Conservation (phyloP, 2,329 filamentous ascomycete species). For the Xylariaceae sp. region DNA sequence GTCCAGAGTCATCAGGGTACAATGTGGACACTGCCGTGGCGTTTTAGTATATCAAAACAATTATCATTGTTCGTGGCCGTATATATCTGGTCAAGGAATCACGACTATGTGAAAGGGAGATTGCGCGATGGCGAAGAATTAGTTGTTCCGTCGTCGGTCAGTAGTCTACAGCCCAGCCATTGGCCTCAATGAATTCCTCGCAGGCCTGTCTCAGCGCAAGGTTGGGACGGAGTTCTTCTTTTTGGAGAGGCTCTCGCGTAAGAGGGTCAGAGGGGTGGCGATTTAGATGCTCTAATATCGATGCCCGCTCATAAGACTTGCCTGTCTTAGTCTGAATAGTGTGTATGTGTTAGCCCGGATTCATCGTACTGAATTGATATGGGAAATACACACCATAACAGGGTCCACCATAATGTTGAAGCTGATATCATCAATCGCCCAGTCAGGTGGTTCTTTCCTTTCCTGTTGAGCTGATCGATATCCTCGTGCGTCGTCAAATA, state of each 20-base stretch:
- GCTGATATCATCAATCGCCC: conserved; percentile 71
- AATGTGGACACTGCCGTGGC: no score
- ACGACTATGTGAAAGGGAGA: no score
- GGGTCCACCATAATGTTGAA: conserved; percentile 73
- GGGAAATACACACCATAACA: conserved; percentile 43
- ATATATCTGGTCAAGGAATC: no score
- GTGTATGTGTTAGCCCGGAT: no score
- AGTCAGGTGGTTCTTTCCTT: conserved; percentile 65
- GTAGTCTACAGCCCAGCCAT: conserved; percentile 93
- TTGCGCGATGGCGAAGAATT: no score
- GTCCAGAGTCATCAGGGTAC: no score
- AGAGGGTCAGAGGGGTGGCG: conserved; percentile 73
- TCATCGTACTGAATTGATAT: conserved; percentile 4
- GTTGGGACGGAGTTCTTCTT: conserved; percentile 74
- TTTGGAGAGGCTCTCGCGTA: conserved; percentile 68
- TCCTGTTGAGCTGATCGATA: conserved; percentile 31
- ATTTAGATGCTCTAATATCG: conserved; percentile 81
- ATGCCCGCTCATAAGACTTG: conserved; percentile 82
- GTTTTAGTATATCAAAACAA: no score
- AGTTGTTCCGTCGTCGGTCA: conserved; percentile 38
- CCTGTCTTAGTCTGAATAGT: conserved; percentile 67
- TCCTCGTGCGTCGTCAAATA: conserved; percentile 49
- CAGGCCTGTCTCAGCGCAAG: conserved; percentile 76
- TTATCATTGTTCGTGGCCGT: no score
- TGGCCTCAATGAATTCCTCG: conserved; percentile 77